Evolutionary conservation across 345 rosid genomes (phyloP).

Genomic region (Garcia nutans): DNA sequence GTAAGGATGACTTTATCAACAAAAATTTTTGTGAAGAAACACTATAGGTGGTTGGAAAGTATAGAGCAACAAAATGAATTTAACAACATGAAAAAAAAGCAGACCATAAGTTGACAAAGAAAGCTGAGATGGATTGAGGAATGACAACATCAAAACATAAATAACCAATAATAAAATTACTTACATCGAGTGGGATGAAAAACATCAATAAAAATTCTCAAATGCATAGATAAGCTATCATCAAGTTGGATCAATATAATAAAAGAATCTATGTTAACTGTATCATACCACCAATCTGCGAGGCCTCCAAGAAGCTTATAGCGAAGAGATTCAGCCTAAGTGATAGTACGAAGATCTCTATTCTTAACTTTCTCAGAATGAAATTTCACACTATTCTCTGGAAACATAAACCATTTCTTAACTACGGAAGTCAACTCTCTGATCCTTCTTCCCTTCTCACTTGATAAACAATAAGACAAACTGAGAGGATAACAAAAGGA

Average conservation of each 20-base stretch:
- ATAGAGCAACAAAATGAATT: background rate
- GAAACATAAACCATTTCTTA: constrained; percentile 36
- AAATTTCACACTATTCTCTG: constrained; percentile 35
- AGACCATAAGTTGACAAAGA: background rate
- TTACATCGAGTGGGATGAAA: background rate
- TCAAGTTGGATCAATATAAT: too few species aligned
- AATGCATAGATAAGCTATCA: too few species aligned
- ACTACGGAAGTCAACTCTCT: constrained; percentile 33
- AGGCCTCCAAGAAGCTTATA: constrained; percentile 45
- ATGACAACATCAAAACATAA: background rate
- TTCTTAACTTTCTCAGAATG: constrained; percentile 37
- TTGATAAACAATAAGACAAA: background rate
- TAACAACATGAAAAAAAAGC: background rate
- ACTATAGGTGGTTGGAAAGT: background rate
- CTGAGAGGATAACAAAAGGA: background rate
- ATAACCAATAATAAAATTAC: background rate
- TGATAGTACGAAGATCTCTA: constrained; percentile 37
- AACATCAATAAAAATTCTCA: background rate
- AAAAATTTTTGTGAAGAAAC: background rate
- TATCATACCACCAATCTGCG: constrained; percentile 31
- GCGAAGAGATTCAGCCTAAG: constrained; percentile 38
- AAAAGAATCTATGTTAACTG: too few species aligned
- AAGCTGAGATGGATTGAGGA: background rate
- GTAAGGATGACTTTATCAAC: constrained; percentile 36
- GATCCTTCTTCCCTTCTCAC: constrained; percentile 35